These are phyloP conservation scores for Paxillus ammoniavirescens DNA, from an alignment of 768 basidiomycete species.

Conservation along the genomic window DNA sequence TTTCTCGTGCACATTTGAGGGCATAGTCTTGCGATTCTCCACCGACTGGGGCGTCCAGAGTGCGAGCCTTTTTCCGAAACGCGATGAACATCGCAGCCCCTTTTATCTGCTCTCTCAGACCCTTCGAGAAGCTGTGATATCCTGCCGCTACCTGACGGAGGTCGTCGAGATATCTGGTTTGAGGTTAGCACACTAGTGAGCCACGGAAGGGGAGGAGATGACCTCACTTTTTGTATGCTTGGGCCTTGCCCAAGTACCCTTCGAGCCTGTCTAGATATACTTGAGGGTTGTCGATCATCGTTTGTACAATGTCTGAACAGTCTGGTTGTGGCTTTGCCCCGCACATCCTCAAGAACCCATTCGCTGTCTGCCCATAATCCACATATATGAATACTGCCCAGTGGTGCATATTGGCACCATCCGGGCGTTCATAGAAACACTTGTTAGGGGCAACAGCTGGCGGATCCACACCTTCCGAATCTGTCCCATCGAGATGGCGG, in stretches of 20 bases:
- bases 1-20: conserved; percentile 58
- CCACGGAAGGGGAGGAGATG: neutral
- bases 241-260: neutral
- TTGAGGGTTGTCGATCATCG: conserved; percentile 61
- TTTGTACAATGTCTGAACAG: conserved; percentile 69
- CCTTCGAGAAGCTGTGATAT: conserved; percentile 41
- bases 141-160: conserved; percentile 81
- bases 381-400: conserved; percentile 80
- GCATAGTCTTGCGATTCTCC: conserved; percentile 47
- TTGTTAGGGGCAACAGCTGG: conserved; percentile 46
- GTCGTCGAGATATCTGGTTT: conserved; percentile 67
- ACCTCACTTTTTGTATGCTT: neutral
- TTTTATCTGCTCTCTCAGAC: conserved; percentile 53
- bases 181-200: neutral
- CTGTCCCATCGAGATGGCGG: neutral
- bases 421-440: conserved; percentile 54
- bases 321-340: conserved; percentile 83
- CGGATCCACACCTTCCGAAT: neutral
- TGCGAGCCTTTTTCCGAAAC: conserved; percentile 40
- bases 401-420: conserved; percentile 48
- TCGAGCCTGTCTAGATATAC: conserved; percentile 54
- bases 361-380: conserved; percentile 75
- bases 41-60: conserved; percentile 29
- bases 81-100: conserved; percentile 67
- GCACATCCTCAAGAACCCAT: conserved; percentile 76